phyloP scores from a whole-genome alignment of 2,329 filamentous ascomycete species.

The Pseudogymnoascus sp. region DNA sequence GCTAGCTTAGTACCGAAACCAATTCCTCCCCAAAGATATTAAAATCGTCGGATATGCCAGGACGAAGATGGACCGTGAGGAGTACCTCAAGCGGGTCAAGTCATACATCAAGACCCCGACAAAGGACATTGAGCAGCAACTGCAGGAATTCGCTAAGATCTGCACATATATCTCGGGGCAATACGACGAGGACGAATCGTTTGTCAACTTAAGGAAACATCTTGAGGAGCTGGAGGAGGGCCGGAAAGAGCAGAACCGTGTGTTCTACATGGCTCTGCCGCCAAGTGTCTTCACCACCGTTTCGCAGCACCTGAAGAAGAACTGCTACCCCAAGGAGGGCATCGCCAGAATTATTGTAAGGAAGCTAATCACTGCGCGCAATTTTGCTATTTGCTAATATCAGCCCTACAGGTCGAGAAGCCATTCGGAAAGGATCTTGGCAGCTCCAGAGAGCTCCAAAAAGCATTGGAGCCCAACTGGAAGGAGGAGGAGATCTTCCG shows the following conservation, averaged over 20 bases:
- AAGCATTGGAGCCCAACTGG: constrained; percentile 94
- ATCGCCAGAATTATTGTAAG: constrained; percentile 89
- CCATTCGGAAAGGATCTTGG: constrained; percentile 95
- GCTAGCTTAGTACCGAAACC: constrained; percentile 78
- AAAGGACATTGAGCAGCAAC: constrained; percentile 92
- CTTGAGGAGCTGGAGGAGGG: constrained; percentile 77
- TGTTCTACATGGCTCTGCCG: constrained; percentile 99
- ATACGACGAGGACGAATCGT: constrained; percentile 95
- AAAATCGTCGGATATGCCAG: constrained; percentile 97
- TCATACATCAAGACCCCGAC: constrained; percentile 99
- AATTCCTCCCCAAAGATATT: constrained; percentile 95
- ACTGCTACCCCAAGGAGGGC: constrained; percentile 87
- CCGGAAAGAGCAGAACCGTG: constrained; percentile 73
- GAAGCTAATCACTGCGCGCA: constrained; percentile 15
- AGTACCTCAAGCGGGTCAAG: constrained; percentile 88
- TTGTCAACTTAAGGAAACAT: constrained; percentile 76
- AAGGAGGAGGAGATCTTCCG: constrained; percentile 98
- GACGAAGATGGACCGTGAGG: constrained; percentile 97
- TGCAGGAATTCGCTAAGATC: constrained; percentile 77
- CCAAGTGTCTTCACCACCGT: constrained; percentile 97
- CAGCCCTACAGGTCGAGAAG: constrained; percentile 73
- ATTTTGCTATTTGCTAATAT: constrained; percentile 16
- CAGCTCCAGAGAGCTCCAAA: constrained; percentile 90
- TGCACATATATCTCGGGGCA: constrained; percentile 96
- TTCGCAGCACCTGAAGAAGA: constrained; percentile 92